These are phyloP conservation scores for Xylaria scruposa DNA, from an alignment of 495 filamentous ascomycete species.

Conservation along the genomic window DNA sequence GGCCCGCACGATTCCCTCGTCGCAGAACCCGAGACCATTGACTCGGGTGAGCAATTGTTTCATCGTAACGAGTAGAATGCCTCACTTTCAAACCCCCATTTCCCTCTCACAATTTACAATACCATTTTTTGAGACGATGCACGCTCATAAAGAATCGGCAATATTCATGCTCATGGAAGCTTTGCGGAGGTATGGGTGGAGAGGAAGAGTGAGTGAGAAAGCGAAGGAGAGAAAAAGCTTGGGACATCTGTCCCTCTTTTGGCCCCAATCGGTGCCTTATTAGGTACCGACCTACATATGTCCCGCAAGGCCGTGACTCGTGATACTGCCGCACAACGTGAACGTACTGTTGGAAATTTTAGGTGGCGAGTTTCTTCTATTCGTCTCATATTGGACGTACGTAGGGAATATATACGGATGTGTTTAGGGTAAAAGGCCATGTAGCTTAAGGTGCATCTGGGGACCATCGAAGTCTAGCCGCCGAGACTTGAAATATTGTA, in stretches of 20 bases:
- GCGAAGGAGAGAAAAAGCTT: neutral
- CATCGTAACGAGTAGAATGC: conserved; percentile 19
- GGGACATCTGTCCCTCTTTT: neutral
- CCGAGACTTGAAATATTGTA: neutral
- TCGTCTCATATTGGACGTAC: neutral
- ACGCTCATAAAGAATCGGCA: neutral
- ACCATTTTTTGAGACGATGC: neutral
- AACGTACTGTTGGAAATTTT: neutral
- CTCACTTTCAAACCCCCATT: neutral
- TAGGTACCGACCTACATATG: neutral
- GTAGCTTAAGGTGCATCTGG: neutral
- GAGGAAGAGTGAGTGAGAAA: neutral
- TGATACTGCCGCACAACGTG: conserved; percentile 1
- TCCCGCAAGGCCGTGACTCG: conserved; percentile 18
- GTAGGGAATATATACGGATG: neutral
- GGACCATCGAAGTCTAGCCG: neutral
- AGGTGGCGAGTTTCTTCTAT: neutral
- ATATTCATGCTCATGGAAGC: neutral
- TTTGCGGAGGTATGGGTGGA: neutral
- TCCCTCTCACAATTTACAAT: neutral
- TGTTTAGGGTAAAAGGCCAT: neutral
- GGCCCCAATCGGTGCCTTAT: neutral
- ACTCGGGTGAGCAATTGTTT: conserved; percentile 25
- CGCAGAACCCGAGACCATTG: conserved; percentile 24
- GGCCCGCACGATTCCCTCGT: conserved; percentile 19